Evolutionary conservation across 345 rosid genomes (phyloP).

Genomic region (Adansonia digitata): DNA sequence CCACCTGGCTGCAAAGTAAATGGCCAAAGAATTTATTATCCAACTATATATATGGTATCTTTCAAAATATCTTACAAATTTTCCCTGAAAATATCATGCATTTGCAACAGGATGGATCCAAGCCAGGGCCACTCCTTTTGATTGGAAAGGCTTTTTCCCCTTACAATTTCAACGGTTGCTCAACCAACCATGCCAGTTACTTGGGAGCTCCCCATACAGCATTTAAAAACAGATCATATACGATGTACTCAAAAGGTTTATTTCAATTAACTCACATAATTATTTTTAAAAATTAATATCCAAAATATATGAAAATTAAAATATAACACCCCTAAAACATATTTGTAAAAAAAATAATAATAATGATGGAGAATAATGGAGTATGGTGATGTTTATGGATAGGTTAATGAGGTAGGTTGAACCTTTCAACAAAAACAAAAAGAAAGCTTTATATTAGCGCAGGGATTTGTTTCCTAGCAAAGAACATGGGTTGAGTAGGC

Average conservation of each 20-base stretch:
- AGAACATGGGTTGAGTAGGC: not conserved
- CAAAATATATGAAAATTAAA: too few species aligned
- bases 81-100: not conserved
- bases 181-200: constrained; percentile 29
- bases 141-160: too few species aligned
- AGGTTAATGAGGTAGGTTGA: not conserved
- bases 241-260: too few species aligned
- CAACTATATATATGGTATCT: not conserved
- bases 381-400: not conserved
- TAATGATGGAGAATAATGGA: not conserved
- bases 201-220: not conserved
- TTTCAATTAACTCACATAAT: too few species aligned
- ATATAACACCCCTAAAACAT: too few species aligned
- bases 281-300: too few species aligned
- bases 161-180: constrained; percentile 28
- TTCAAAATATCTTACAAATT: not conserved
- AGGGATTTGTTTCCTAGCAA: constrained; percentile 12
- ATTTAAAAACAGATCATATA: not conserved
- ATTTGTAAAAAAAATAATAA: too few species aligned
- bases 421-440: not conserved
- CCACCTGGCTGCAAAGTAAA: not conserved
- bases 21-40: not conserved
- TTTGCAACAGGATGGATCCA: not conserved
- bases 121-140: not conserved
- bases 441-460: not conserved